A percentile compares a stretch with the other conserved stretches of the same genome.
phyloP scores from a whole-genome alignment of 176 grass and related monocot genomes.

The Pontederia crassipes region DNA sequence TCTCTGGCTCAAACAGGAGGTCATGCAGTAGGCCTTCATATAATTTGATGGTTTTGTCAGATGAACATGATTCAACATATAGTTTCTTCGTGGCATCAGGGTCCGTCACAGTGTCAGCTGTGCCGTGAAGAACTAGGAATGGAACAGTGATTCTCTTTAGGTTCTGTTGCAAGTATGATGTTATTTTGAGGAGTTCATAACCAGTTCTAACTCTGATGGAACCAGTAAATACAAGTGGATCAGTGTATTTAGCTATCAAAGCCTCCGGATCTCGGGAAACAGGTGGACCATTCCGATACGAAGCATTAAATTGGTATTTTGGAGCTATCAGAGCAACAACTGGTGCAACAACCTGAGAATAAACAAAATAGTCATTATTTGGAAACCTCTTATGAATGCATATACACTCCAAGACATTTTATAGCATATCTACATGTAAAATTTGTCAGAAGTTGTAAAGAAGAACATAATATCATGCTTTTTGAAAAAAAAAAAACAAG shows the following conservation, averaged over 20 bases:
- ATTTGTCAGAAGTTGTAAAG: no score
- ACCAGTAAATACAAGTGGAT: constrained; percentile 76
- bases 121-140: constrained; percentile 60
- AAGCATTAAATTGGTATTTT: constrained; percentile 53
- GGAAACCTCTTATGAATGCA: no score
- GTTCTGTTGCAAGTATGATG: constrained; percentile 53
- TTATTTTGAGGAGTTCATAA: constrained; percentile 59
- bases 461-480: no score
- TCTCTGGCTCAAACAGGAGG: constrained; percentile 73
- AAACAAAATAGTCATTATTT: no score
- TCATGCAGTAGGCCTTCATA: constrained; percentile 56
- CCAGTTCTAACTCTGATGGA: constrained; percentile 75
- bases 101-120: constrained; percentile 55
- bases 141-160: constrained; percentile 51
- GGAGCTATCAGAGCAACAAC: constrained; percentile 57
- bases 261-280: constrained; percentile 76
- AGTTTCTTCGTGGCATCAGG: constrained; percentile 36
- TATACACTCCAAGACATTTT: no score
- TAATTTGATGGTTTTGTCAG: constrained; percentile 51
- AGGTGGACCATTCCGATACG: constrained; percentile 42
- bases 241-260: constrained; percentile 53
- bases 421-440: no score
- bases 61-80: constrained; percentile 41
- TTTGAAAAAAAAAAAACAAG: no score
- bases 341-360: constrained; percentile 49